phyloP scores from a whole-genome alignment of 345 rosid genomes.

The Hevea brasiliensis region DNA sequence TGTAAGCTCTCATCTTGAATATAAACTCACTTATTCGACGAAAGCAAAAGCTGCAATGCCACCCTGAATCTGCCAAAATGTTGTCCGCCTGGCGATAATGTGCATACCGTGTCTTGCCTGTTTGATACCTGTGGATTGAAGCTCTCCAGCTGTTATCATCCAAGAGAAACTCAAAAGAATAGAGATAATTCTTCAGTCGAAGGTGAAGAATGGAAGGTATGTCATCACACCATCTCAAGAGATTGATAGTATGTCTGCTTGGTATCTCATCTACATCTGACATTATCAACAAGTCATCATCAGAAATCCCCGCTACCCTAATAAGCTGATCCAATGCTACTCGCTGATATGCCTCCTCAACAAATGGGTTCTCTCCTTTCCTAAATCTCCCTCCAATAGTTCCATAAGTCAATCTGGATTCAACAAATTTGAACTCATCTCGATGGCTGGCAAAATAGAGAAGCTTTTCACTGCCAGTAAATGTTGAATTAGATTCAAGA shows the following conservation, averaged over 20 bases:
- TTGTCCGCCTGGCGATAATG: slow-evolving; percentile 69
- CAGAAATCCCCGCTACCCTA: slow-evolving; percentile 64
- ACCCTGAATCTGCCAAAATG: slow-evolving; percentile 70
- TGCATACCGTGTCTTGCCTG: slow-evolving; percentile 60
- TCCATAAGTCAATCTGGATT: slow-evolving; percentile 78
- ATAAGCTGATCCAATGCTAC: slow-evolving; percentile 76
- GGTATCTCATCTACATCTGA: slow-evolving; percentile 94
- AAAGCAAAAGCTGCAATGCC: slow-evolving; percentile 83
- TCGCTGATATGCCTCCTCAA: slow-evolving; percentile 82
- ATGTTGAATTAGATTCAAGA: slow-evolving; percentile 79
- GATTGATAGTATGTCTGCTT: slow-evolving; percentile 78
- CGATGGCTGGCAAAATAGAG: slow-evolving; percentile 57
- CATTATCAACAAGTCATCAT: slow-evolving; percentile 83
- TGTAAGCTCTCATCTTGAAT: slow-evolving; percentile 78
- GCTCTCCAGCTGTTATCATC: slow-evolving; percentile 88
- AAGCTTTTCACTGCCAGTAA: slow-evolving; percentile 66
- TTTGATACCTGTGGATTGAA: slow-evolving; percentile 67
- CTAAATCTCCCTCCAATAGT: slow-evolving; percentile 68
- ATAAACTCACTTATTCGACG: slow-evolving; percentile 59
- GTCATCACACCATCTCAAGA: slow-evolving; percentile 79
- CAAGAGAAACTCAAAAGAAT: slow-evolving; percentile 76
- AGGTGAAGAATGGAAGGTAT: slow-evolving; percentile 71
- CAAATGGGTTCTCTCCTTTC: slow-evolving; percentile 77
- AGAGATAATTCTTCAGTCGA: slow-evolving; percentile 73
- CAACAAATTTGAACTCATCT: slow-evolving; percentile 62